Evolutionary conservation across 495 filamentous ascomycete genomes (phyloP), one percentile per base, ranked within the genome.

Genomic region (Bryoglossum gracile): DNA sequence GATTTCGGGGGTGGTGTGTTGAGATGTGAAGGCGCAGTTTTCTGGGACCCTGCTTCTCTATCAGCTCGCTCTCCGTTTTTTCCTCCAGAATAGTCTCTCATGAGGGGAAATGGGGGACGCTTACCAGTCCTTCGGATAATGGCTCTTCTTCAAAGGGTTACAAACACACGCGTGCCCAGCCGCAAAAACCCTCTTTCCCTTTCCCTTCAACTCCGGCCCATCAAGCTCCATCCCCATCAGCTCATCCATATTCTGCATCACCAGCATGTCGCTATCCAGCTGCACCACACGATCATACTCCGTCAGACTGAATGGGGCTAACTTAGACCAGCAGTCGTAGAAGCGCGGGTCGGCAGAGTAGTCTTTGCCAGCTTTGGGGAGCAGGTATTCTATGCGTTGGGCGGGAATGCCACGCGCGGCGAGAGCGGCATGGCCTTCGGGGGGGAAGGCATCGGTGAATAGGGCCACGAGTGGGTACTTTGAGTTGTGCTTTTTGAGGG

Each of bases 211-310:
- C 41, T 56, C 55, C 1, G 76, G 68, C 33, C 64, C 56, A 60
- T 89, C 84, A 13, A 92, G 72, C 54, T 72, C 62, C 4, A 92
- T 22, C 4, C 85, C 80, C 84, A 91, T 90, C 43, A 94, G 65
- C 64, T 89, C 87, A 59, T 94, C 87, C 83, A 94, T 91, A 60
- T 89, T 89, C 48, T 70, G 66, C 43, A 78, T 66, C 3, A 86
- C 76, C 17, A 91, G 57, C 87, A 91, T 94, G 64, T 94, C 87
- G 56, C 80, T 81, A 64, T 94, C 87, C n/a, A 94, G 73, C 61
- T 83, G 80, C 14, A 89, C 78, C 17, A 94, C 73, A 11, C 86
- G 72, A 3, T 82, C 75, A 64, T 86, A 91, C 53, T 85, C 76
- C 10, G 66, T 65, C 6, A 91, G 70, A 10, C 76, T 76, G 59